Percentiles rank a stretch among this genome's conserved stretches.
Evolutionary conservation across 768 basidiomycete genomes (phyloP).

Genomic region (Leccinellum rugosiceps): DNA sequence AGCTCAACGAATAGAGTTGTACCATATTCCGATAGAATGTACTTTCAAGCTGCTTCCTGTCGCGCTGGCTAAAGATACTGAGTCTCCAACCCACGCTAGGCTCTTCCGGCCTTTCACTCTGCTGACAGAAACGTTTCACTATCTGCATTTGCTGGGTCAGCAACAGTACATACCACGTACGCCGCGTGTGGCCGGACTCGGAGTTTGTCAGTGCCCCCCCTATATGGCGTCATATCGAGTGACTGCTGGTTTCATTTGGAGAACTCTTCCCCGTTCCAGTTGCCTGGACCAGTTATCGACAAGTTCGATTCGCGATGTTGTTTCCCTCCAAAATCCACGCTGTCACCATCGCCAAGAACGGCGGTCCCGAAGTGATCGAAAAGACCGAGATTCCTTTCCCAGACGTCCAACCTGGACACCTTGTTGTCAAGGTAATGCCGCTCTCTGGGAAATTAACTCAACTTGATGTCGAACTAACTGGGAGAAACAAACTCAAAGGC

Average conservation of each 20-base stretch:
- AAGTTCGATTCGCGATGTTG: conserved; percentile 39
- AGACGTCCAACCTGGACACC: conserved; percentile 52
- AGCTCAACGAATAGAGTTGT: conserved; percentile 36
- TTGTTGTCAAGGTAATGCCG: conserved; percentile 40
- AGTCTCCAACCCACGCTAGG: background rate
- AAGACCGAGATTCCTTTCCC: conserved; percentile 69
- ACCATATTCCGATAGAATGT: background rate
- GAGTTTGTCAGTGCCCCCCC: background rate
- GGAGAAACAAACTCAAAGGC: conserved; percentile 37
- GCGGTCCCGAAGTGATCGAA: conserved; percentile 75
- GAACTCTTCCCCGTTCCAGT: background rate
- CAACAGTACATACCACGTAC: background rate
- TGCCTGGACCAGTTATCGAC: conserved; percentile 19
- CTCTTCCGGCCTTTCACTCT: background rate
- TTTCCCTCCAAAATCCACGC: conserved; percentile 64
- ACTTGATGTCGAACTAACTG: background rate
- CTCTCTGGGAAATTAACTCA: background rate
- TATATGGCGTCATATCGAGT: background rate
- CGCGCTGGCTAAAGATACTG: background rate
- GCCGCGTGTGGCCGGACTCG: background rate
- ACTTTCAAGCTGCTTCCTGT: background rate
- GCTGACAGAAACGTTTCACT: background rate
- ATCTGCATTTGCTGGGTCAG: background rate
- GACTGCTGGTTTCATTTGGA: background rate
- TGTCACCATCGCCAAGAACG: conserved; percentile 68